Percentiles rank a stretch among this genome's conserved stretches.
Conservation (phyloP, 257 asterid genomes). For the Capsicum baccatum region DNA sequence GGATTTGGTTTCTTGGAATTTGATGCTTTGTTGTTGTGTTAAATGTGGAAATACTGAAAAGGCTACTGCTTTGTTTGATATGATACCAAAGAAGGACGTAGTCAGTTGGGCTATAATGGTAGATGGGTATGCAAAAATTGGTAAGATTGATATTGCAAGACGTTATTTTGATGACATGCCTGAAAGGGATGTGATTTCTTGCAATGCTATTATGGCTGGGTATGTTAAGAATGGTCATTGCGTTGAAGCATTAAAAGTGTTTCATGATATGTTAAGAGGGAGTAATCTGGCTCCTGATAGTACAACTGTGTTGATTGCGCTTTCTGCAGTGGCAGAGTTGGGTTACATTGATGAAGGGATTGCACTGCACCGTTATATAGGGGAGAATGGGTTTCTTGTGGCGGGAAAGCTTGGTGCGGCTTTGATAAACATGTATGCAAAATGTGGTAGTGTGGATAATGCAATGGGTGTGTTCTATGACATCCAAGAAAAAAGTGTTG, state of each 20-base stretch:
- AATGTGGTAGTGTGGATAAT: conserved; percentile 71
- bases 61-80: conserved; percentile 63
- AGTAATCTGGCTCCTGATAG: conserved; percentile 61
- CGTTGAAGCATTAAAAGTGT: conserved; percentile 68
- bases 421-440: conserved; percentile 82
- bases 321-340: conserved; percentile 71
- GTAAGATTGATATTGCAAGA: conserved; percentile 64
- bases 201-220: conserved; percentile 92
- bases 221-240: conserved; percentile 60
- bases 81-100: conserved; percentile 65
- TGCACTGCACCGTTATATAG: conserved; percentile 52
- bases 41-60: conserved; percentile 59
- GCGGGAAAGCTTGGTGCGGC: conserved; percentile 77
- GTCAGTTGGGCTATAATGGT: conserved; percentile 86
- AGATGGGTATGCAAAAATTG: conserved; percentile 68
- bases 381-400: conserved; percentile 48
- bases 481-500: conserved; percentile 53
- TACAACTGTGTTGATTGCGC: conserved; percentile 65
- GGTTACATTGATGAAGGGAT: conserved; percentile 68
- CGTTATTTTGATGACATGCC: conserved; percentile 72
- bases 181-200: conserved; percentile 75
- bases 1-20: conserved; percentile 89
- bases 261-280: conserved; percentile 55
- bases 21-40: conserved; percentile 72
- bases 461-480: conserved; percentile 63